These are phyloP conservation scores for Sideroxylon spinosum DNA, from an alignment of 179 eudicot genomes.

Conservation along the genomic window DNA sequence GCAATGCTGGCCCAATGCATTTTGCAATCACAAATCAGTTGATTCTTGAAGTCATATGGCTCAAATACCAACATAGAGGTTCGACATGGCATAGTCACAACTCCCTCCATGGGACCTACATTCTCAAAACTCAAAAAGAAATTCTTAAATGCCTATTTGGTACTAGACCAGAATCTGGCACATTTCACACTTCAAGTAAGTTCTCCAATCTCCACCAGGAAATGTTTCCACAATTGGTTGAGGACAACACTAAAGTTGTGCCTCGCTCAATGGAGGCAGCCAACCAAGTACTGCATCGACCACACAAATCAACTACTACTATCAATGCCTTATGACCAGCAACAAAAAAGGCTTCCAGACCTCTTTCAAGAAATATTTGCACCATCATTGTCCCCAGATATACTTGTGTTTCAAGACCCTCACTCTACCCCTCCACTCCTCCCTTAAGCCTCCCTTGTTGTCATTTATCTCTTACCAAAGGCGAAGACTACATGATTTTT, in stretches of 20 bases:
- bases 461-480: background rate
- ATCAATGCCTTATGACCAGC: background rate
- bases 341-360: background rate
- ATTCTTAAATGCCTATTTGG: background rate
- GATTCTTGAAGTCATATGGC: background rate
- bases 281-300: background rate
- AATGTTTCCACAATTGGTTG: background rate
- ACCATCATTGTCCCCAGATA: background rate
- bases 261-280: background rate
- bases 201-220: background rate
- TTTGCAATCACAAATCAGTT: background rate
- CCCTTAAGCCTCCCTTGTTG: background rate
- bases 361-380: background rate
- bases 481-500: background rate
- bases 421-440: background rate
- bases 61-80: background rate
- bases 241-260: background rate
- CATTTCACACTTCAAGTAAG: background rate
- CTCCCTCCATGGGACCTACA: background rate
- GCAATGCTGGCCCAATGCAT: background rate
- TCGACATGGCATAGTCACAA: background rate
- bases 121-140: background rate
- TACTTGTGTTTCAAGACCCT: background rate
- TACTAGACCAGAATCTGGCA: background rate
- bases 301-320: background rate